Base-by-base conservation (phyloP, 306 rosid genomes). In the Rosa chinensis region DNA sequence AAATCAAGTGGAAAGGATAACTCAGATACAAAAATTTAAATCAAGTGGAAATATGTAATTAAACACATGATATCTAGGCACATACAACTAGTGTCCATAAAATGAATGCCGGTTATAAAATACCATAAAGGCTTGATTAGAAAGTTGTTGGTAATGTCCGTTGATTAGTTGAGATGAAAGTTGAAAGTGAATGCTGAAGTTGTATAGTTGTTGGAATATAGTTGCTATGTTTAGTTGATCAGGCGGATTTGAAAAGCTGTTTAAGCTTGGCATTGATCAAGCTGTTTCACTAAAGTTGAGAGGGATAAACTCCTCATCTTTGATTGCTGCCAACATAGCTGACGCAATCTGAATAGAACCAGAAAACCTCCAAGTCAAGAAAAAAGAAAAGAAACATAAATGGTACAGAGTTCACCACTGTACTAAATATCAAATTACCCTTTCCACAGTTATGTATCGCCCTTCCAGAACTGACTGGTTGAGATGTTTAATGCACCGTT, bases 151-250 rank as follows among this genome's bases (percentile, higher is more conserved):
- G 81, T 91, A 96, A 90, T 90, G 98, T 89, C 99, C 97, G 94
- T 87, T 92, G 98, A 88, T 93, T 96, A 90, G 96, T 90, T 88
- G 98, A 78, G 85, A 75, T 75, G 84, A 63, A 63, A 85, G 87
- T 92, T 86, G 95, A 91, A 93, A 95, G 85, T 88, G 98, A 93
- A 86, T 91, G 99, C 98, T 93, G 97, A 89, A 78, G 96, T 88
- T 90, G 99, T 90, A 91, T 88, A 83, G 94, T 90, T 91, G 99
- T 86, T 89, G 94, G 90, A 89, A 91, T 90, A 91, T 92, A 92
- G 95, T 91, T 93, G 99, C 91, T 93, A 95, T 93, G 93, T 91
- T 96, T 88, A 93, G 97, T 90, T 89, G 97, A 88, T 89, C 96
- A 90, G 93, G 86, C 87, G 86, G 93, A 91, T 90, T 91, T 87